phyloP scores from a whole-genome alignment of 169 alveolate genomes.

The Plasmodium fragile region DNA sequence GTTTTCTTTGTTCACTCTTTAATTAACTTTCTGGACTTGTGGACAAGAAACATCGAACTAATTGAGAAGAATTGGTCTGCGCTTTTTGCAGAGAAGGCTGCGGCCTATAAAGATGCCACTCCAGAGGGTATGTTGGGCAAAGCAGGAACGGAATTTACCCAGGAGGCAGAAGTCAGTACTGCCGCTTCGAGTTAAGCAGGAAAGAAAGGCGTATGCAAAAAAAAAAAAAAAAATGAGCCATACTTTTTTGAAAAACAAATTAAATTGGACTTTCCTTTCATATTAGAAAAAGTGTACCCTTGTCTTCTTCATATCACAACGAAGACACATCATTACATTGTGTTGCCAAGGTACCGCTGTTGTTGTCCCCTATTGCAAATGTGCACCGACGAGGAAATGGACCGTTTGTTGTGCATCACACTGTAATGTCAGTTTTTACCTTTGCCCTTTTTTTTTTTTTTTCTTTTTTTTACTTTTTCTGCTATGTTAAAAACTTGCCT shows the following conservation, averaged over 20 bases:
- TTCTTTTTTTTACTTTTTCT: too few species aligned
- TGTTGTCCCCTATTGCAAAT: not conserved
- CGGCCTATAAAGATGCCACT: not conserved
- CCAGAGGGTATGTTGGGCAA: too few species aligned
- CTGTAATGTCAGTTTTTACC: not conserved
- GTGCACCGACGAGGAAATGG: not conserved
- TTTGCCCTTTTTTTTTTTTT: too few species aligned
- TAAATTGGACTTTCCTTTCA: not conserved
- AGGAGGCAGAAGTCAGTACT: not conserved
- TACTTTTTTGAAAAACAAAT: too few species aligned
- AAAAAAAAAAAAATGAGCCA: not conserved
- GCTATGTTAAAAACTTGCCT: not conserved
- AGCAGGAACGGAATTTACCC: not conserved
- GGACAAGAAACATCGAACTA: not conserved
- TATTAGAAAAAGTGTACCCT: not conserved
- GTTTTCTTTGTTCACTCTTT: not conserved
- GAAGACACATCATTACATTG: not conserved
- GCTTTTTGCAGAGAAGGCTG: not conserved
- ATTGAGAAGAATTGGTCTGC: not conserved
- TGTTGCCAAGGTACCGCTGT: not conserved
- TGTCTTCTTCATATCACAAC: not conserved
- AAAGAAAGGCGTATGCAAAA: not conserved
- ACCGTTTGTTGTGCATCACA: not conserved
- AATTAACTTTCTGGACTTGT: not conserved
- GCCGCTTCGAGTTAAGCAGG: not conserved